These are phyloP conservation scores for Pythium insidiosum DNA, from an alignment of 352 stramenopile species.

Conservation along the genomic window DNA sequence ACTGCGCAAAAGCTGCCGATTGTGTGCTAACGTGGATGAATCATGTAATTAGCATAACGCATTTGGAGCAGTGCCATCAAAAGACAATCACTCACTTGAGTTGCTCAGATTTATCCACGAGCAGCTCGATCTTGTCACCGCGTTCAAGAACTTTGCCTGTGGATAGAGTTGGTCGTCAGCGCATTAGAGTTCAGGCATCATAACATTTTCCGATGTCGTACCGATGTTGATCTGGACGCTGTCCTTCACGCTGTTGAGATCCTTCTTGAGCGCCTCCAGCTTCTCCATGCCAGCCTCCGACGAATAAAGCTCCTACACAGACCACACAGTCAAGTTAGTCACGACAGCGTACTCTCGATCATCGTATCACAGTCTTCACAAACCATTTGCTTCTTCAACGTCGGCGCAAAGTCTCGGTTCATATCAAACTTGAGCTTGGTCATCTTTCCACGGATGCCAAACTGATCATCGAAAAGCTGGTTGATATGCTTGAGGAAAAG, in stretches of 20 bases:
- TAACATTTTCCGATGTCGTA: no score
- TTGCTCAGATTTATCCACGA: slow-evolving; percentile 83
- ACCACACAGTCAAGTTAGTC: slow-evolving; percentile 4
- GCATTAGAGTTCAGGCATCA: no score
- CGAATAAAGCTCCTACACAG: slow-evolving; percentile 61
- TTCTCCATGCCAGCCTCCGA: slow-evolving; percentile 66
- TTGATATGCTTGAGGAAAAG: slow-evolving; percentile 85
- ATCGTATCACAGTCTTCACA: no score
- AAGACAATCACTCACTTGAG: slow-evolving; percentile 78
- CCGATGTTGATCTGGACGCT: slow-evolving; percentile 81
- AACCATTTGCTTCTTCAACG: slow-evolving; percentile 83
- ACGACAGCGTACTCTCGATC: no score
- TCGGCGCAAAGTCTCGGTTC: slow-evolving; percentile 79
- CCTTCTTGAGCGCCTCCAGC: slow-evolving; percentile 72
- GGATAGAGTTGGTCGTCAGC: background rate
- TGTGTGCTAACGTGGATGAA: slow-evolving; percentile 37
- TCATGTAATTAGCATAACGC: background rate
- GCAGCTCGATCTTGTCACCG: slow-evolving; percentile 83
- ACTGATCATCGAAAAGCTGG: slow-evolving; percentile 79
- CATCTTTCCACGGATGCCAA: slow-evolving; percentile 79
- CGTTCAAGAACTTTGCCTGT: slow-evolving; percentile 77
- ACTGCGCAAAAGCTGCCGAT: slow-evolving; percentile 74
- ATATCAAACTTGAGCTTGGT: slow-evolving; percentile 86
- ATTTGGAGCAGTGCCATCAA: slow-evolving; percentile 1
- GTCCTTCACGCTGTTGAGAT: slow-evolving; percentile 71